Percentiles rank a stretch among this genome's conserved stretches.
phyloP scores from a whole-genome alignment of 2,329 filamentous ascomycete species.

The Ceratocystis eucalypticola region DNA sequence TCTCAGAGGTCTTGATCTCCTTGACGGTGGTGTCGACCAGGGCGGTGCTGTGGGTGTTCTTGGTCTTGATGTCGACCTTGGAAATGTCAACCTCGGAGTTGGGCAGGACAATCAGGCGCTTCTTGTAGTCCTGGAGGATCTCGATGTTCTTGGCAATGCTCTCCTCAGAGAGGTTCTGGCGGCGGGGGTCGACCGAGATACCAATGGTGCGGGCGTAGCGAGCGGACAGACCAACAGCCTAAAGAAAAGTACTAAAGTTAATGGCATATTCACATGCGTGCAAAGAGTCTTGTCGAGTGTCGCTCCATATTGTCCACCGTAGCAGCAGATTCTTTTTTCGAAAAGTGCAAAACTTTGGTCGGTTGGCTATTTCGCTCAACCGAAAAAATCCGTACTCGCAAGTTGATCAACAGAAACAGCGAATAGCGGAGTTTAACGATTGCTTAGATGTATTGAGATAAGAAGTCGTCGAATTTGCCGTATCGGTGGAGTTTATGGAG shows the following conservation, averaged over 20 bases:
- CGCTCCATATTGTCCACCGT: conserved; percentile 7
- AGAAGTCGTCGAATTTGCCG: background rate
- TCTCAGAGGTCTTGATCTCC: conserved; percentile 69
- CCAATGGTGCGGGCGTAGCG: conserved; percentile 91
- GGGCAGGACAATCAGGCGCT: conserved; percentile 93
- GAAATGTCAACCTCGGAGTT: conserved; percentile 60
- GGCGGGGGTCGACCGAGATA: conserved; percentile 91
- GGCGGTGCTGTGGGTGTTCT: conserved; percentile 44
- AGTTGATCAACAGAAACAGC: background rate
- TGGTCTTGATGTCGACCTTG: conserved; percentile 45
- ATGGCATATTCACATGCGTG: conserved; percentile 26
- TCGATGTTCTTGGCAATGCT: conserved; percentile 87
- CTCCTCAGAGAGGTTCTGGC: conserved; percentile 95
- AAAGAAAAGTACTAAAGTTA: conserved; percentile 18
- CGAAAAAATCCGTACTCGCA: background rate
- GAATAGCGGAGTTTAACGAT: background rate
- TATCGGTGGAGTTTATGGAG: conserved; percentile 5
- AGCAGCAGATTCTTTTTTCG: background rate
- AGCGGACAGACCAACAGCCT: conserved; percentile 93
- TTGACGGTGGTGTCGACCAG: conserved; percentile 58
- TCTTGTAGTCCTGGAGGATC: conserved; percentile 95
- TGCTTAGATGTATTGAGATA: background rate
- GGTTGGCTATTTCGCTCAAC: background rate
- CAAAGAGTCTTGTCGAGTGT: background rate
- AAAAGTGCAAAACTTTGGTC: background rate